phyloP scores from a whole-genome alignment of 495 filamentous ascomycete species.

The Penicillium coprophilum region DNA sequence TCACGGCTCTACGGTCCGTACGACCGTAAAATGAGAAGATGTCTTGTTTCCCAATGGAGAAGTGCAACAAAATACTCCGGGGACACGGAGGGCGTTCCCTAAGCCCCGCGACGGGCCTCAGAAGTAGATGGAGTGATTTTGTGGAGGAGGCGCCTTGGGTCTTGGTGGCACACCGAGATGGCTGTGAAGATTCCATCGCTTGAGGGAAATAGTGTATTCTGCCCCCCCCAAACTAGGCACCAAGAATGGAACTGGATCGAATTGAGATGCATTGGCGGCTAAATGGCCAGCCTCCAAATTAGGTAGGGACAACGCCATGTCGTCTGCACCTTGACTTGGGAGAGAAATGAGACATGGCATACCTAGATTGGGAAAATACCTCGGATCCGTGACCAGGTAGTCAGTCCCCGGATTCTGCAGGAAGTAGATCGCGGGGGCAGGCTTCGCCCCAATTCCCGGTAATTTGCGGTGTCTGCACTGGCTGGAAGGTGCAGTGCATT shows the following conservation, averaged over 20 bases:
- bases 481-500: conserved; percentile 7
- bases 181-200: neutral
- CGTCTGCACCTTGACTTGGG: neutral
- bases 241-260: neutral
- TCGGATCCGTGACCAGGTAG: conserved; percentile 20
- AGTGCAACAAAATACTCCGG: conserved; percentile 18
- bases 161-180: conserved; percentile 3
- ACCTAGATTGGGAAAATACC: conserved; percentile 6
- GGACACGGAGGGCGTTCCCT: conserved; percentile 28
- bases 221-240: neutral
- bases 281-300: conserved; percentile 2
- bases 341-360: neutral
- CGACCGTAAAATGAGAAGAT: conserved; percentile 6
- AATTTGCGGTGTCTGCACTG: conserved; percentile 10
- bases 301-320: neutral
- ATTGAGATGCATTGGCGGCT: conserved; percentile 12
- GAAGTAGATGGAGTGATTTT: conserved; percentile 6
- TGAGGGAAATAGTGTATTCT: neutral
- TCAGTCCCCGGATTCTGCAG: conserved; percentile 17
- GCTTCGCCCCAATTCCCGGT: conserved; percentile 7
- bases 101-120: conserved; percentile 1
- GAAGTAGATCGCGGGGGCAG: neutral
- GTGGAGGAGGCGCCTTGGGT: conserved; percentile 4
- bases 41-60: conserved; percentile 21
- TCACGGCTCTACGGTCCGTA: conserved; percentile 21